Evolutionary conservation across 2,329 filamentous ascomycete genomes (phyloP).

Genomic region (Aspergillus alliaceus): DNA sequence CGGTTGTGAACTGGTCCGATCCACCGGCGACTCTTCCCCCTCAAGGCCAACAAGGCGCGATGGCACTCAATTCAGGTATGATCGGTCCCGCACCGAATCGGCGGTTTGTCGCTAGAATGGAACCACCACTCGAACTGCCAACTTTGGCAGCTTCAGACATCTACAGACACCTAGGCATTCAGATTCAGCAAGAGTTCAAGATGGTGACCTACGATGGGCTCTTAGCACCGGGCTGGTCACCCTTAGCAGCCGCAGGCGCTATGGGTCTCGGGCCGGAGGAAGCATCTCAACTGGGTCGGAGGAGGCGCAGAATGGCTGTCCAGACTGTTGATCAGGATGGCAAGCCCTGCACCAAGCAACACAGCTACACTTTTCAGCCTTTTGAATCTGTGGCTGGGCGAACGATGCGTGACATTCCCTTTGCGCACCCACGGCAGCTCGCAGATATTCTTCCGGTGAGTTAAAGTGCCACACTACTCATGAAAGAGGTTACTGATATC

Average conservation of each 20-base stretch:
- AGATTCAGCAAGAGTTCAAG: slow-evolving; percentile 42
- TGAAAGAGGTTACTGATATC: neutral
- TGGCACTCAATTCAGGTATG: slow-evolving; percentile 40
- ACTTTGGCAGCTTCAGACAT: slow-evolving; percentile 43
- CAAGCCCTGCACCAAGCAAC: slow-evolving; percentile 30
- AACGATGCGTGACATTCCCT: slow-evolving; percentile 43
- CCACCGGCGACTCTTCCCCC: slow-evolving; percentile 38
- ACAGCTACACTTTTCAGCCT: slow-evolving; percentile 45
- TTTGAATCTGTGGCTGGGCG: slow-evolving; percentile 43
- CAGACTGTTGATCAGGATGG: slow-evolving; percentile 32
- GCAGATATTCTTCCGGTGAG: slow-evolving; percentile 44
- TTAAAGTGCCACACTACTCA: slow-evolving; percentile 1
- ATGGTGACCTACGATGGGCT: slow-evolving; percentile 40
- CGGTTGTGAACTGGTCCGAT: slow-evolving; percentile 41
- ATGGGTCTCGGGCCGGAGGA: slow-evolving; percentile 27
- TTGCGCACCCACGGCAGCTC: slow-evolving; percentile 47
- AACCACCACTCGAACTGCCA: slow-evolving; percentile 44
- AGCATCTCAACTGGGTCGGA: slow-evolving; percentile 27
- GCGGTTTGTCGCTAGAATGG: slow-evolving; percentile 45
- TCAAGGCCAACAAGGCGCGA: slow-evolving; percentile 33
- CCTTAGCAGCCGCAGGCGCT: slow-evolving; percentile 20
- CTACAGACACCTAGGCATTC: slow-evolving; percentile 40
- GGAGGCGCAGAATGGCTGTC: slow-evolving; percentile 34
- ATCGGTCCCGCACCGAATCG: slow-evolving; percentile 40
- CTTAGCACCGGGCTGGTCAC: slow-evolving; percentile 34